Conservation (phyloP, 1,139 yeast species). For the Lodderomyces margitis region DNA sequence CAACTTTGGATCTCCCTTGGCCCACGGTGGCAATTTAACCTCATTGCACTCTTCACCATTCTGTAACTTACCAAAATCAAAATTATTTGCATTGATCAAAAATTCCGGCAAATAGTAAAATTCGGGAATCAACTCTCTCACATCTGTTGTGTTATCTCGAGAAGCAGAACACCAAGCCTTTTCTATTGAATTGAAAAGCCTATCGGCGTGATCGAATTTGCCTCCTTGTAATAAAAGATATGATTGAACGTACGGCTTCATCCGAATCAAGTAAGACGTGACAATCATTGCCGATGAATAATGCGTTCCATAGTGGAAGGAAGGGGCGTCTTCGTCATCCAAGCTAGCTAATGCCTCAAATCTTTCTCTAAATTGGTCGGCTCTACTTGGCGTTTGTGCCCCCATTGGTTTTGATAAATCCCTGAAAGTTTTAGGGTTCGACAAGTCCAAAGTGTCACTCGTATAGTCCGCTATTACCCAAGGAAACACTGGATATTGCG, state of each 20-base stretch:
- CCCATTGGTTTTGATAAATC: conserved; percentile 90
- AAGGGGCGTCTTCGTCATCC: conserved; percentile 53
- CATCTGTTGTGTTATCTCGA: conserved; percentile 77
- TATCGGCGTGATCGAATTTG: conserved; percentile 80
- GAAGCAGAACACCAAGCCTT: conserved; percentile 82
- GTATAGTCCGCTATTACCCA: conserved; percentile 84
- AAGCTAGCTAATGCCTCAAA: conserved; percentile 64
- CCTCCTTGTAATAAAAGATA: conserved; percentile 81
- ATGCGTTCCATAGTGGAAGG: conserved; percentile 90
- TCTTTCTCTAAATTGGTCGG: conserved; percentile 61
- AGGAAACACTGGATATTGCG: conserved; percentile 88
- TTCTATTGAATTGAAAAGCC: conserved; percentile 68
- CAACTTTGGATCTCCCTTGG: conserved; percentile 66
- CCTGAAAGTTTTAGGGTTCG: conserved; percentile 59
- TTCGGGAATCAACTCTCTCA: conserved; percentile 81
- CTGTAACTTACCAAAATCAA: conserved; percentile 68
- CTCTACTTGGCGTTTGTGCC: conserved; percentile 64
- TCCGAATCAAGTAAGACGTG: conserved; percentile 68
- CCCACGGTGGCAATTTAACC: conserved; percentile 81
- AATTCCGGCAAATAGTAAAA: conserved; percentile 80
- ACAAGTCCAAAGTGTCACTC: conserved; percentile 61
- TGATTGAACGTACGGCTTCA: conserved; percentile 78
- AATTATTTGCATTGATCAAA: conserved; percentile 57
- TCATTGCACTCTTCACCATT: conserved; percentile 56
- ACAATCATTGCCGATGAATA: conserved; percentile 93